These are phyloP conservation scores for Tulasnella sp. DNA, from an alignment of 768 basidiomycete species.

Conservation along the genomic window DNA sequence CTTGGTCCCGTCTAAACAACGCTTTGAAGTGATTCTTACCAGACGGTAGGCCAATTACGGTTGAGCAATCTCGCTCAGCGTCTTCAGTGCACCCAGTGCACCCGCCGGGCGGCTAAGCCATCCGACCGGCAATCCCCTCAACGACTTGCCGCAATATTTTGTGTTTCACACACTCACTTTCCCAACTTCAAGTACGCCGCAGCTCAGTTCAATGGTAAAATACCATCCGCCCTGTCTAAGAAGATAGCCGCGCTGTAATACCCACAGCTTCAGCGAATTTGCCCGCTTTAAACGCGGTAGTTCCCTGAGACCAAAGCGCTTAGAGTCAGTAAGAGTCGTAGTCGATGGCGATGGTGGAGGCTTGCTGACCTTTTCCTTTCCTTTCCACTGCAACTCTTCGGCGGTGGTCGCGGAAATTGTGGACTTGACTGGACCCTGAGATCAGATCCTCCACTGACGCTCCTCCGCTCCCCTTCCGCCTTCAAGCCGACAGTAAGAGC, in stretches of 20 bases:
- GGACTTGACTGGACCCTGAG: not conserved
- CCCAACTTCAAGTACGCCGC: constrained; percentile 90
- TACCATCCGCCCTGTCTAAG: constrained; percentile 64
- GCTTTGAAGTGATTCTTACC: constrained; percentile 68
- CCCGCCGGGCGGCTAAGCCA: not conserved
- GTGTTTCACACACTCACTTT: constrained; percentile 69
- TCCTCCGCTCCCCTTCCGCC: not conserved
- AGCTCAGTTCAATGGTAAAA: constrained; percentile 81
- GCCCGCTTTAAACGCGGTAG: constrained; percentile 41
- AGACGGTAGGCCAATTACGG: constrained; percentile 47
- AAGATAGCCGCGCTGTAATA: constrained; percentile 77
- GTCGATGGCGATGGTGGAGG: not conserved
- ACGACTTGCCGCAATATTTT: not conserved
- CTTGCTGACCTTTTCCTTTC: constrained; percentile 25
- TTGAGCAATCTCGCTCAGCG: constrained; percentile 74
- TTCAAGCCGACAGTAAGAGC: not conserved
- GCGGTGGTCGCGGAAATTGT: not conserved
- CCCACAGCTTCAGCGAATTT: constrained; percentile 78
- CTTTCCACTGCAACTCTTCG: not conserved
- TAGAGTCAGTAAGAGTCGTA: not conserved
- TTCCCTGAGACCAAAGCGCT: constrained; percentile 63
- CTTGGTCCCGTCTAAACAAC: constrained; percentile 72
- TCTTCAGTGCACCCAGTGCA: constrained; percentile 62
- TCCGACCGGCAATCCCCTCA: not conserved
- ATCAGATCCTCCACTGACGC: not conserved